Evolutionary conservation across 2,329 filamentous ascomycete species (phyloP).

Genomic region (Paraconiothyrium brasiliense): DNA sequence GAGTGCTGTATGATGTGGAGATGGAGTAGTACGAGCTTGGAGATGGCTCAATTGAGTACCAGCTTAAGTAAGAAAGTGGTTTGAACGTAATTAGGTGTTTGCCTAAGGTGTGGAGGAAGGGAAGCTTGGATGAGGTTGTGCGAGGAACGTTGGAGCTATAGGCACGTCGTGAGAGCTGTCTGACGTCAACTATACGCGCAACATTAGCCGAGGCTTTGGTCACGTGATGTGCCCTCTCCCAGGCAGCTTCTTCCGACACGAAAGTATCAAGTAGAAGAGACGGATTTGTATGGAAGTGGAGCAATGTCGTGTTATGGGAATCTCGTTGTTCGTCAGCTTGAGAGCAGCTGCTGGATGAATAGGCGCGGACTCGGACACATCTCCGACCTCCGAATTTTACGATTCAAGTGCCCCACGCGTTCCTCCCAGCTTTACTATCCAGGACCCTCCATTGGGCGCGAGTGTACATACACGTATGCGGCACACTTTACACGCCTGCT

Average conservation of each 20-base stretch:
- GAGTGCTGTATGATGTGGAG: background rate
- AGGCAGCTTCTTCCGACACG: too few species aligned
- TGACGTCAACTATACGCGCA: constrained; percentile 17
- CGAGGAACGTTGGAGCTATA: constrained; percentile 13
- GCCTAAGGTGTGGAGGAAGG: constrained; percentile 15
- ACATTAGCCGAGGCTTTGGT: constrained; percentile 12
- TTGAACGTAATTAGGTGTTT: background rate
- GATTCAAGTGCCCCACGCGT: background rate
- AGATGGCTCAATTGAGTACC: constrained; percentile 1
- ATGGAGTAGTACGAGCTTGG: background rate
- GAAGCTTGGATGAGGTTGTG: background rate
- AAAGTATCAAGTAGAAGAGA: too few species aligned
- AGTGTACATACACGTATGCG: background rate
- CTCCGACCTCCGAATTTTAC: background rate
- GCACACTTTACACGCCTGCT: background rate
- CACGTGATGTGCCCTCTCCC: background rate
- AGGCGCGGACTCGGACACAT: background rate
- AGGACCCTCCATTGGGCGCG: background rate
- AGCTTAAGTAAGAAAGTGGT: background rate
- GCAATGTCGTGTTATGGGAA: too few species aligned
- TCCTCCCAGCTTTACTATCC: background rate
- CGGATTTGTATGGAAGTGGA: too few species aligned
- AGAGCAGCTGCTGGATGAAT: background rate
- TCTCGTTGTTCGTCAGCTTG: too few species aligned
- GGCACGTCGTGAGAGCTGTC: constrained; percentile 6